Evolutionary conservation across 2,329 filamentous ascomycete species (phyloP).

Genomic region (Colletotrichum magnum): DNA sequence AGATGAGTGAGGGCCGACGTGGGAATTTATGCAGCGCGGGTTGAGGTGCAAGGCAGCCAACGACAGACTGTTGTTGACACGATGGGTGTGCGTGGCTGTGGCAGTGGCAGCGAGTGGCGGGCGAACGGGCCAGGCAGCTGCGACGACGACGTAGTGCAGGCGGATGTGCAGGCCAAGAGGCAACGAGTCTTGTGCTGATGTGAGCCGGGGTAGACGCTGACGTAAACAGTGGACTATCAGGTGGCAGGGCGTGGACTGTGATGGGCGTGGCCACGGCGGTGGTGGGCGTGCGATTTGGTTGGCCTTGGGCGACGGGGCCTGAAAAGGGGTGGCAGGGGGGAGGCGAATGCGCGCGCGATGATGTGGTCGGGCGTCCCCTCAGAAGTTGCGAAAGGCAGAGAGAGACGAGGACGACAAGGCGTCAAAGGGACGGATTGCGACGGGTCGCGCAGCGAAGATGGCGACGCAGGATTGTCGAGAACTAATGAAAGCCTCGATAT

Average conservation of each 20-base stretch:
- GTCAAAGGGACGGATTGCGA: conserved; percentile 36
- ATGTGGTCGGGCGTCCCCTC: conserved; percentile 41
- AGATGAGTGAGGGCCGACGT: conserved; percentile 40
- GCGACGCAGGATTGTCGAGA: conserved; percentile 53
- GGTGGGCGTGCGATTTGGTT: conserved; percentile 22
- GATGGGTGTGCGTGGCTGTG: conserved; percentile 17
- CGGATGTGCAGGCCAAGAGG: conserved; percentile 12
- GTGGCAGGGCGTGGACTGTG: conserved; percentile 24
- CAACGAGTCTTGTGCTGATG: conserved; percentile 15
- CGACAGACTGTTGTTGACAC: conserved; percentile 5
- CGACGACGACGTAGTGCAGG: conserved; percentile 23
- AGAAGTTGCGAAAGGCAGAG: conserved; percentile 25
- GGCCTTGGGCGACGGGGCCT: conserved; percentile 9
- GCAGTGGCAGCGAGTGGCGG: conserved; percentile 26
- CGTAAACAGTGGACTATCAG: conserved; percentile 38
- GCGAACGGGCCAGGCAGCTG: conserved; percentile 31
- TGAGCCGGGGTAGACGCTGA: conserved; percentile 33
- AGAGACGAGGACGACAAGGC: conserved; percentile 34
- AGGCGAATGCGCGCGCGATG: conserved; percentile 33
- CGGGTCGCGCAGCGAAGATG: conserved; percentile 42
- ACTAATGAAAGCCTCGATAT: conserved; percentile 64
- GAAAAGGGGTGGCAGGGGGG: conserved; percentile 40
- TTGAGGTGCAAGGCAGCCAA: conserved; percentile 36
- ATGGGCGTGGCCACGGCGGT: conserved; percentile 15
- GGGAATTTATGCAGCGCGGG: conserved; percentile 29